Conservation (phyloP, 208 protist genomes). For the Crithidia fasciculata region DNA sequence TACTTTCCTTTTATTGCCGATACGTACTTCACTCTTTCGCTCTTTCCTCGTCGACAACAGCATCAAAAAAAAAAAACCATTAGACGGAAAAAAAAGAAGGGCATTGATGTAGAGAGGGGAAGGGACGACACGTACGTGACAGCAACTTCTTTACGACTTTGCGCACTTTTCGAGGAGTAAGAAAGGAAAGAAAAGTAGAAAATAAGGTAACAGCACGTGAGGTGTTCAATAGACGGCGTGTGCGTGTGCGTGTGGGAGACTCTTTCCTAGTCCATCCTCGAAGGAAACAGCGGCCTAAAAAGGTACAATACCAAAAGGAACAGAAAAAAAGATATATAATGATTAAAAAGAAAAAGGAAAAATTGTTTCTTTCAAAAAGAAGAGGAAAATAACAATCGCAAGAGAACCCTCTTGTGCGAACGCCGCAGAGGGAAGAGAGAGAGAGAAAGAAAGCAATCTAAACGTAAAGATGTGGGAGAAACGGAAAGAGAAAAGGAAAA, state of each 20-base stretch:
- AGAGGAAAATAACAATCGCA: background rate
- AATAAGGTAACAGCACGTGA: no score
- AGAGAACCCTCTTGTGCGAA: background rate
- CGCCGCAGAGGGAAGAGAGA: background rate
- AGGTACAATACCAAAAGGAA: no score
- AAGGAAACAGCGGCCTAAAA: no score
- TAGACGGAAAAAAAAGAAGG: slow-evolving; percentile 8
- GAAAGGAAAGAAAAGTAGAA: background rate
- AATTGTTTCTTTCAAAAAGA: background rate
- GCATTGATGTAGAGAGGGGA: background rate
- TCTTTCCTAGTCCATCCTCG: no score
- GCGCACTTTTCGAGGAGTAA: no score
- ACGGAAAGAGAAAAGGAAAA: slow-evolving; percentile 14
- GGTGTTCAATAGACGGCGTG: no score
- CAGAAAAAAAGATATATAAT: no score
- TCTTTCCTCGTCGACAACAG: background rate
- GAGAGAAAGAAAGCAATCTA: slow-evolving; percentile 7
- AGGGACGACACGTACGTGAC: background rate
- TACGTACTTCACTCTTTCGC: no score
- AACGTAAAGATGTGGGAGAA: slow-evolving; percentile 8
- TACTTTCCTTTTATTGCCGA: no score
- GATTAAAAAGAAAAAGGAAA: no score
- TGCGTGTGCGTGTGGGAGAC: no score
- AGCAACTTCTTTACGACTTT: no score
- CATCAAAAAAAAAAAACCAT: background rate